Evolutionary conservation across 208 protist genomes (phyloP), one percentile per base, ranked within the genome.

Genomic region (Trypanosoma boissoni): DNA sequence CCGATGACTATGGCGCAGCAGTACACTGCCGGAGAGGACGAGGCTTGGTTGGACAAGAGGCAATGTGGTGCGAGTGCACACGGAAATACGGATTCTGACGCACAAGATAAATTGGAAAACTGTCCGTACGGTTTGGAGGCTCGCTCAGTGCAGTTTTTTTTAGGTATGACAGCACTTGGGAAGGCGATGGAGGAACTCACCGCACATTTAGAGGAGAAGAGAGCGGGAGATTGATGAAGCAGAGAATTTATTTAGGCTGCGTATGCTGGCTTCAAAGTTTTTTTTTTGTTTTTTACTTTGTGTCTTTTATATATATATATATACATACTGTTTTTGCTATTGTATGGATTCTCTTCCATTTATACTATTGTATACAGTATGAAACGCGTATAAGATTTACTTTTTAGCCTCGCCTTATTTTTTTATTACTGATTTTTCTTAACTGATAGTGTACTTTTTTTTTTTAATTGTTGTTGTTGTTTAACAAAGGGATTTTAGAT

Each of bases 101-200:
- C 4, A 4, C 12, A 20, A 10, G 44, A 46, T 7, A 61, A 31
- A 9, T 14, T 58, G 42, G 64, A 72, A 26, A 65, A 54, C 0
- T 80, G 70, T 34, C 82, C 82, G 24, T 83, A 78, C 52, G 68
- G 78, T 29, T 64, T 85, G 75, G 73, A 87, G 57, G 65, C 80
- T 10, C 63, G 76, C 45, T 77, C 76, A 39, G 65, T 87, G 28
- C 46, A 80, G 48, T 87, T 80, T 50, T 81, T 87, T 68, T 58
- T 37, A n/a, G 45, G 64, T 42, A 87, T 83, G 80, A 76, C 70
- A 7, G 63, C 62, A 1, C 37, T 87, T 8, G 80, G 73, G 8
- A 82, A 80, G 62, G 76, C 80, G 1, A 82, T 87, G 66, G 46
- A 60, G 9, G 48, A 76, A 28, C n/a, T 73, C 2, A 31, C 36